Conservation (phyloP, 345 rosid species). For the Draba incana region DNA sequence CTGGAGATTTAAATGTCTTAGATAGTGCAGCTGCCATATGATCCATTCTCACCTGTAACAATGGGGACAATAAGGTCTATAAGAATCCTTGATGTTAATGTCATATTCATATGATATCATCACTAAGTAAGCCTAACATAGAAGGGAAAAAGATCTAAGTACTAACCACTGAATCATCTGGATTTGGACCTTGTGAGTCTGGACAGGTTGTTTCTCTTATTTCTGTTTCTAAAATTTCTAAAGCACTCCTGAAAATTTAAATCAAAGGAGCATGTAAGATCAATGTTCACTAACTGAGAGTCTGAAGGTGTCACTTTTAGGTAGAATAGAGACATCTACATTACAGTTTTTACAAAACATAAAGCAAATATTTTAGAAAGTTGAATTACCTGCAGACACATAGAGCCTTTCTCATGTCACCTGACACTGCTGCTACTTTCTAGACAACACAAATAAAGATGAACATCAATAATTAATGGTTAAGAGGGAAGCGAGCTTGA, state of each 20-base stretch:
- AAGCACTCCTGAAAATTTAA: slow-evolving; percentile 52
- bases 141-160: neutral
- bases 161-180: slow-evolving; percentile 48
- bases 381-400: slow-evolving; percentile 36
- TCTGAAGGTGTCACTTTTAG: neutral
- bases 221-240: slow-evolving; percentile 73
- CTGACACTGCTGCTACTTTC: slow-evolving; percentile 39
- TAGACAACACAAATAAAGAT: slow-evolving; percentile 9
- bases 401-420: slow-evolving; percentile 41
- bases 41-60: slow-evolving; percentile 69
- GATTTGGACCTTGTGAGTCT: slow-evolving; percentile 31
- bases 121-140: neutral
- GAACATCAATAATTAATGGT: neutral
- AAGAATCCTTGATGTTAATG: neutral
- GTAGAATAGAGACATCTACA: neutral
- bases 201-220: slow-evolving; percentile 41
- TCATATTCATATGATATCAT: neutral
- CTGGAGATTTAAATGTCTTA: slow-evolving; percentile 72
- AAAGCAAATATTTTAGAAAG: neutral
- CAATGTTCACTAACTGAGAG: neutral
- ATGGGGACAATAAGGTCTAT: neutral
- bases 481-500: neutral
- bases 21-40: slow-evolving; percentile 86
- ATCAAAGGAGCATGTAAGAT: slow-evolving; percentile 9
- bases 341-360: neutral